Evolutionary conservation across 2,329 filamentous ascomycete species (phyloP).

Genomic region (Botryotinia narcissicola): DNA sequence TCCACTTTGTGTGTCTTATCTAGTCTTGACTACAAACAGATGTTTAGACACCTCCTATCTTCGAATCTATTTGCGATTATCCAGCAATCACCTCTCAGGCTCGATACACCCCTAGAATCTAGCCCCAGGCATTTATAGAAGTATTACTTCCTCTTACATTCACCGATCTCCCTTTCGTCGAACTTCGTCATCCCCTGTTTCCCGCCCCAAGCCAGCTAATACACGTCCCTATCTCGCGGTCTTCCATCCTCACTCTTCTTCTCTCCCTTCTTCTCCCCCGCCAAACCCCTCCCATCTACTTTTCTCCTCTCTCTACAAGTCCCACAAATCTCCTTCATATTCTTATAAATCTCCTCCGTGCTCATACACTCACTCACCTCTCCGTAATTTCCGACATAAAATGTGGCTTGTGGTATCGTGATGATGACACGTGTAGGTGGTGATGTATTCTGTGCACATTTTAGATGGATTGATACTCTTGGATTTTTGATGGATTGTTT

Average conservation of each 20-base stretch:
- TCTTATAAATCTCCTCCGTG: background rate
- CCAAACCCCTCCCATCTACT: background rate
- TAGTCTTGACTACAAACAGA: background rate
- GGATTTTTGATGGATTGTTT: background rate
- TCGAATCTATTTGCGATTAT: background rate
- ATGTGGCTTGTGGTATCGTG: background rate
- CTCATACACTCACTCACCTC: background rate
- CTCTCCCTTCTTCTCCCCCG: too few relatives aligned
- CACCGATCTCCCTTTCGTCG: too few relatives aligned
- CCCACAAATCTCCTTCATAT: background rate
- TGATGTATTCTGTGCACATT: background rate
- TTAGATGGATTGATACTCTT: background rate
- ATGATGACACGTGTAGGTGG: background rate
- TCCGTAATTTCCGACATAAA: background rate
- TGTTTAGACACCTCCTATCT: accelerated
- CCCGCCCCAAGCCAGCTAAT: background rate
- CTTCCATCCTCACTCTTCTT: background rate
- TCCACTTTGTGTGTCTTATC: background rate
- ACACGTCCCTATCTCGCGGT: background rate
- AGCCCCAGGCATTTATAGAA: too few relatives aligned
- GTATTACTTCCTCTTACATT: too few relatives aligned
- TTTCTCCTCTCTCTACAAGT: background rate
- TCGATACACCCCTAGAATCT: too few relatives aligned
- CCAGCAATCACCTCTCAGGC: background rate
- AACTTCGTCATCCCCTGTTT: too few relatives aligned